Evolutionary conservation across 805 yeast species (phyloP), one percentile per base, ranked within the genome.

Genomic region (Lachancea quebecensis): DNA sequence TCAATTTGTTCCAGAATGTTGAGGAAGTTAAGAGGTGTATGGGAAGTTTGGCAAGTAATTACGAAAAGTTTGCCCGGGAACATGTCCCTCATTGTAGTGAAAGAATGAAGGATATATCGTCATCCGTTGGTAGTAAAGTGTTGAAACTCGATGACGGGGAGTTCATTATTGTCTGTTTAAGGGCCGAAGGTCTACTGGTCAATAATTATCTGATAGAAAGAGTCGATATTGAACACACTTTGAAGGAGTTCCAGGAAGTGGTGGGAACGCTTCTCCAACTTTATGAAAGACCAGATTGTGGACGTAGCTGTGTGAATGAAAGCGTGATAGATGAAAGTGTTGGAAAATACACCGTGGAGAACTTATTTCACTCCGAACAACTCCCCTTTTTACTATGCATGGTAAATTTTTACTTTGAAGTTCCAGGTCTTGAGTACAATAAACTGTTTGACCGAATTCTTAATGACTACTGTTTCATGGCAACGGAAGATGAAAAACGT

Each of bases 1-100:
- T 62, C 39, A 57, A 62, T 38, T 47, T 70, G 15, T 58, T 62
- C 32, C 56, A 59, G 9, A 65, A 57, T 41, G 62, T 70, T 11
- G 54, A 57, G 12, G 47, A 41, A 35, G 51, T 50, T 10, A 46
- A 45, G 41, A 46, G 42, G 4, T 42, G 31, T 14, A 43, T 53
- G 3, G 36, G 33, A 8, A 18, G 41, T 10, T 42, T 50, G 15
- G 38, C 39, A 10, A 15, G 14, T 4, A 41, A 36, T 16, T 53
- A 53, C 28, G 51, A 49, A 2, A 14, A 17, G 11, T 8, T 31
- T 21, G 34, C 32, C 11, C 17, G 10, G 14, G 30, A 16, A 21
- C 27, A 36, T 29, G 14, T 12, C 12, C 31, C 31, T 12, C 6
- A 21, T 36, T 11, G 8, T 11, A 7, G 21, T 10, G 5, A 4